phyloP scores from a whole-genome alignment of 768 basidiomycete genomes.

The Russula brevipes region DNA sequence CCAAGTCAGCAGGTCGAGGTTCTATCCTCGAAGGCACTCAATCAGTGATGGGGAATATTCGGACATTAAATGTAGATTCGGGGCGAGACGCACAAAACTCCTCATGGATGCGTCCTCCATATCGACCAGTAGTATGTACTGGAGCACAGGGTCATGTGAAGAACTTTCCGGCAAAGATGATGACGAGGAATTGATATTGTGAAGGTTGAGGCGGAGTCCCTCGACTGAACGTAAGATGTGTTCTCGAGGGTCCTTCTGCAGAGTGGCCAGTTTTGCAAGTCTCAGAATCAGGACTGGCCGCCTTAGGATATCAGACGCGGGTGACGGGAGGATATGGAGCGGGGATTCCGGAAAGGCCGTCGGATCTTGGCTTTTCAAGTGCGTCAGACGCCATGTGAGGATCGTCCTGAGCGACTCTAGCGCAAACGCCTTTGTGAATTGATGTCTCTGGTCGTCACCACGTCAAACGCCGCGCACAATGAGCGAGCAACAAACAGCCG shows the following conservation, averaged over 20 bases:
- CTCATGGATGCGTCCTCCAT: conserved; percentile 51
- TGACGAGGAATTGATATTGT: conserved; percentile 39
- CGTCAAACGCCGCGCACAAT: not conserved
- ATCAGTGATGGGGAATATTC: conserved; percentile 21
- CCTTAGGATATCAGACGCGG: conserved; percentile 54
- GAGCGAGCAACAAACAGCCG: not conserved
- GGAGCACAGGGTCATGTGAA: conserved; percentile 42
- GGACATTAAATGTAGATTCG: conserved; percentile 11
- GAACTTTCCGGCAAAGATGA: conserved; percentile 23
- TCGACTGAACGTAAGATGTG: conserved; percentile 45
- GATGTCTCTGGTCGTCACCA: conserved; percentile 49
- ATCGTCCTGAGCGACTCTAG: conserved; percentile 53
- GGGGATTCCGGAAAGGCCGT: conserved; percentile 22
- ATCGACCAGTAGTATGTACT: conserved; percentile 66
- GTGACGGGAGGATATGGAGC: conserved; percentile 42
- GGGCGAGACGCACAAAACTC: conserved; percentile 44
- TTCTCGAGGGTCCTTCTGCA: conserved; percentile 38
- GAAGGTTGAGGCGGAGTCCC: conserved; percentile 51
- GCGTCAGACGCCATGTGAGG: conserved; percentile 50
- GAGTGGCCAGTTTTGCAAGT: conserved; percentile 40
- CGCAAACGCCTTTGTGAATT: conserved; percentile 58
- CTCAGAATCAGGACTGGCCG: conserved; percentile 59
- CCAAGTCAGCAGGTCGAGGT: conserved; percentile 59
- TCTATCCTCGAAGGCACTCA: conserved; percentile 35
- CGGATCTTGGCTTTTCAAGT: conserved; percentile 18